A percentile compares a stretch with the other conserved stretches of the same genome.
Conservation (phyloP, 1,284 basidiomycete genomes). For the Marasmius sp. region DNA sequence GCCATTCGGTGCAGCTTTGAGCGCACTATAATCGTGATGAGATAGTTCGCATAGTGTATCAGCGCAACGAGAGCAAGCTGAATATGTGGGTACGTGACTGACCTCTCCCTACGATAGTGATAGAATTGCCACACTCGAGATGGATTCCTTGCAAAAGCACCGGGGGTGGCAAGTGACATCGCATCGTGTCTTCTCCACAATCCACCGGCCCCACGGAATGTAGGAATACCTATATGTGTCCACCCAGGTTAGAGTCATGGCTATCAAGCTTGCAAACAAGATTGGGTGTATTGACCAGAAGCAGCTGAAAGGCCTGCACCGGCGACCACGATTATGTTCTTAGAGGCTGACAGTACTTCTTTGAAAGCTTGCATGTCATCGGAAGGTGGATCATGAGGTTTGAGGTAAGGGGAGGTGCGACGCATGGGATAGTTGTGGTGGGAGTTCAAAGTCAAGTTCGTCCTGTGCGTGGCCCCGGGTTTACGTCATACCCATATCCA, state of each 20-base stretch:
- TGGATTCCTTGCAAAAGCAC: slow-evolving; percentile 53
- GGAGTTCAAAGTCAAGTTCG: too few species aligned
- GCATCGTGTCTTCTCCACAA: slow-evolving; percentile 62
- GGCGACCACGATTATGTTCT: slow-evolving; percentile 57
- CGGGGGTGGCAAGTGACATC: slow-evolving; percentile 54
- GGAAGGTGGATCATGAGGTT: slow-evolving; percentile 6
- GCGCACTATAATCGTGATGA: slow-evolving; percentile 34
- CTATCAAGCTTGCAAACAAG: not conserved
- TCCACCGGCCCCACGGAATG: slow-evolving; percentile 62
- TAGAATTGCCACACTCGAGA: slow-evolving; percentile 70
- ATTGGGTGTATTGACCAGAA: slow-evolving; percentile 41
- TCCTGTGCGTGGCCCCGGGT: too few species aligned
- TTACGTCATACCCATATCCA: too few species aligned
- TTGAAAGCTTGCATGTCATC: slow-evolving; percentile 29
- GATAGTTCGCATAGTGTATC: not conserved
- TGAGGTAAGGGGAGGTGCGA: too few species aligned
- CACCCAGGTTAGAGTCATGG: not conserved
- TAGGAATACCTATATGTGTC: slow-evolving; percentile 53
- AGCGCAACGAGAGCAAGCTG: not conserved
- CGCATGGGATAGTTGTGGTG: too few species aligned
- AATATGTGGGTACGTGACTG: slow-evolving; percentile 13
- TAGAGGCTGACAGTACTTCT: slow-evolving; percentile 28
- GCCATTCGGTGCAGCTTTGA: slow-evolving; percentile 50
- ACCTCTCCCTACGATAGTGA: slow-evolving; percentile 62
- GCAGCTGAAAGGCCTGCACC: slow-evolving; percentile 66